Base-by-base conservation (phyloP, 331 rosid genomes). In the Stylosanthes scabra region DNA sequence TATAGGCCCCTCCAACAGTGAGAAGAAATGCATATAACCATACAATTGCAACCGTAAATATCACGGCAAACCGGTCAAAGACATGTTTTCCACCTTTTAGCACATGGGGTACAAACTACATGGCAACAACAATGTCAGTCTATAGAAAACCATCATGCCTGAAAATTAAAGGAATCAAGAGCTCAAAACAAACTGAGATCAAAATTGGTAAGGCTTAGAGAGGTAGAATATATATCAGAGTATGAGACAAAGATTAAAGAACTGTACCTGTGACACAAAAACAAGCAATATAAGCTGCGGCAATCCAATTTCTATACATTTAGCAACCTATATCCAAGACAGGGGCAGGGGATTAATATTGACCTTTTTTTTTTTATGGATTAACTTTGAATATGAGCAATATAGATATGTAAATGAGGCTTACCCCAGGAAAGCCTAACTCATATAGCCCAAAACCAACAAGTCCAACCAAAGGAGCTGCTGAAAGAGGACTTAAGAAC, bases 371-470 rank as follows among this genome's bases (percentile, higher is more conserved):
- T 11, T 11, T 66, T 65, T 13, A 74, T 28, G 28, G 9, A 75
- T 65, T 68, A 37, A 71, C 55, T 11, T 2, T 25, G 52, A 27
- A 58, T 3, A 3, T 15, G 44, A 60, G 55, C 40, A 69, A 66
- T 44, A 42, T 49, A 78, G 25, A 60, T 63, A 63, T 59, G 70
- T 56, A 72, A 74, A 49, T 15, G 66, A 71, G 73, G 79, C 93
- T 81, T 83, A 95, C 99, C 87, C 94, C 97, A 6, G 99, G 99
- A 77, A 95, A 95, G 70, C 99, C 99, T 42, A 95, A 83, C 82
- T 88, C 98, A 3, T 87, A 95, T 71, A 95, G 93, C 80, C 99
- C 99, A 88, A 92, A 95, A 70, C 99, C 99, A 79, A 82, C 96
- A 39, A 95, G 91, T 68, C 77, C 84, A 51, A 90, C 90, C 97